Evolutionary conservation across 2,329 filamentous ascomycete species (phyloP), one percentile per base, ranked within the genome.

Genomic region (Ceratocystis smalleyi): DNA sequence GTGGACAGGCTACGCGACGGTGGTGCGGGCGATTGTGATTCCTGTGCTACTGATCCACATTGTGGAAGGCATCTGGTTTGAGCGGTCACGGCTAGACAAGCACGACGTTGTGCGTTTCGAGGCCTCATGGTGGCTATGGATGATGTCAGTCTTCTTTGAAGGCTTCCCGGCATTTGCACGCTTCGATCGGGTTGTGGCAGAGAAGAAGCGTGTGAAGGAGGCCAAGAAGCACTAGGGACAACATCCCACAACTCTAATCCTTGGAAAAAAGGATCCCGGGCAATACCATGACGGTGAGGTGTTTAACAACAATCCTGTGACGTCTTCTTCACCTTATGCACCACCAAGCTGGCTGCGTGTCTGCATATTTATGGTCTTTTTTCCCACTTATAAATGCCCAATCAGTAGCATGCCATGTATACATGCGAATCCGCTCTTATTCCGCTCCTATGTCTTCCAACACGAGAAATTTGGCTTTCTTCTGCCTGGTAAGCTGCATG

Each of bases 31-130:
- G 15, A 75, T 92, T 51, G 76, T 87, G 63, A 69, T 76, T 22
- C 76, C 81, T 0, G 81, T 91, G 65, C 2, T 89, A 1, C 76
- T 70, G 0, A 80, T 89, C 12, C 92, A 96, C 73, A 24, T 78
- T 0, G 66, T 73, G 2, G 92, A 96, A 76, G 74, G 78, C n/a
- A 74, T 74, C 55, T 75, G 77, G 71, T 75, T 86, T 69, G 78
- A 80, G 67, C 73, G 71, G 51, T 76, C 74, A 60, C 73, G 78
- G 66, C 71, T 84, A 66, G 70, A 69, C 63, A 78, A 71, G 70
- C 77, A 79, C 68, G 77, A 78, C 5, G 77, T 85, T 10, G 71
- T 73, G 66, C 71, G 74, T 43, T 76, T 77, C 6, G 74, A 73
- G 5, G 55, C 54, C n/a, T 68, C 80, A 15, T 86, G 84, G 82